phyloP scores from a whole-genome alignment of 2,329 filamentous ascomycete genomes.

The Bipolaris sorokiniana region DNA sequence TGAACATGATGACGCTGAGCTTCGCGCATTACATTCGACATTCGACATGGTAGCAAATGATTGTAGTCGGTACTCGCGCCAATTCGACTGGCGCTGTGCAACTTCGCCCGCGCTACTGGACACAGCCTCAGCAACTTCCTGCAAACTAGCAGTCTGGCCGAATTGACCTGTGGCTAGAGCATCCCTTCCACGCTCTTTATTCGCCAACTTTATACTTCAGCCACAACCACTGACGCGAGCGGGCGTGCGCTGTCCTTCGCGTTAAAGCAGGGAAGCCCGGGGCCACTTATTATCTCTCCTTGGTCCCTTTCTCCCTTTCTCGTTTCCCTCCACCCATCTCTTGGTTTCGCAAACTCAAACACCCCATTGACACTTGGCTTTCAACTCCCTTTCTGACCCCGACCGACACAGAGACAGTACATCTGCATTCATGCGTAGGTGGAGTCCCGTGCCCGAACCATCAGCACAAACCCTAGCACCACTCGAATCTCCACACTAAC shows the following conservation, averaged over 20 bases:
- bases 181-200: slow-evolving; percentile 1
- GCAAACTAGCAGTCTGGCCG: not conserved
- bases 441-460: slow-evolving; percentile 21
- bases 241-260: slow-evolving; percentile 7
- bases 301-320: slow-evolving; percentile 16
- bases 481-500: slow-evolving; percentile 17
- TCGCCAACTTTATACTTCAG: slow-evolving; percentile 1
- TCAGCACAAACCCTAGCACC: not conserved
- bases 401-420: slow-evolving; percentile 1
- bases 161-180: slow-evolving; percentile 10
- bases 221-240: slow-evolving; percentile 13
- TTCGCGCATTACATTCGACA: slow-evolving; percentile 12
- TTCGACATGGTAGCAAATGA: not conserved
- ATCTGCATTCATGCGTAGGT: slow-evolving; percentile 31
- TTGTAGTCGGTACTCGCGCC: not conserved
- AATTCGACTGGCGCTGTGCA: slow-evolving; percentile 11
- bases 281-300: slow-evolving; percentile 19
- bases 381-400: slow-evolving; percentile 20
- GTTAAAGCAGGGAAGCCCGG: slow-evolving; percentile 3
- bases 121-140: slow-evolving; percentile 7
- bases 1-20: slow-evolving; percentile 29
- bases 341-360: not conserved
- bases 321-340: slow-evolving; percentile 7
- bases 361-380: not conserved
- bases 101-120: slow-evolving; percentile 18